Evolutionary conservation across 495 filamentous ascomycete species (phyloP), one percentile per base, ranked within the genome.

Genomic region (Cairneyella variabilis): DNA sequence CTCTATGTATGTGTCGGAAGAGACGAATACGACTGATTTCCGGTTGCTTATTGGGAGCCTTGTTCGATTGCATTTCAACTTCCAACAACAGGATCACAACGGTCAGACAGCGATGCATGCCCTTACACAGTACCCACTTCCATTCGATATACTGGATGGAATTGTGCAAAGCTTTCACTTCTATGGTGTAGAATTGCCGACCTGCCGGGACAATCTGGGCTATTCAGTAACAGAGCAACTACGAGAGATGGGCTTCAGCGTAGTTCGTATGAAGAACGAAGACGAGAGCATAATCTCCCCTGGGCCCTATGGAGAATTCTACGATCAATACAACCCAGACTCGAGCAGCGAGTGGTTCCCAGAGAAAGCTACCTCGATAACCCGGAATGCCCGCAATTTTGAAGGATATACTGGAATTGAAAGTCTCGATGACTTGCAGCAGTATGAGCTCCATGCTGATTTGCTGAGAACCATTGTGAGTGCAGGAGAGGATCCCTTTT

Each of bases 401-500:
- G 26, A 48, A 17, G 25, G 34, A 25, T 16, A 27, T 8, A 22
- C 18, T n/a, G 23, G 20, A 22, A 47, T 58, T 23, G 48, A 58
- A 21, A 58, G 18, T 12, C 16, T 56, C 0, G 53, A 48, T n/a
- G 53, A 56, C 23, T 34, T 50, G 27, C 41, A 54, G 18, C 27
- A 44, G n/a, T 56, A 56, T n/a, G 40, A 44, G 30, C 16, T 36
- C 3, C 53, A 56, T 23, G 53, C 53, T 12, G 28, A 51, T 28
- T 27, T 56, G 10, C n/a, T 49, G 17, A 21, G 40, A 34, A 45
- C 53, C 1, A 49, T 56, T 11, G 10, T 32, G 11, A 16, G 39
- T 10, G 36, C 53, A 2, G 30, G 23, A 11, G 30, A 43, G 7
- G 37, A 68, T 34, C 61, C 72, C 0, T 48, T 30, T 2, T 44